Percentiles rank a stretch among this genome's conserved stretches.
These are phyloP conservation scores for Spathaspora sp. DNA, from an alignment of 1,139 yeast species.

Conservation along the genomic window DNA sequence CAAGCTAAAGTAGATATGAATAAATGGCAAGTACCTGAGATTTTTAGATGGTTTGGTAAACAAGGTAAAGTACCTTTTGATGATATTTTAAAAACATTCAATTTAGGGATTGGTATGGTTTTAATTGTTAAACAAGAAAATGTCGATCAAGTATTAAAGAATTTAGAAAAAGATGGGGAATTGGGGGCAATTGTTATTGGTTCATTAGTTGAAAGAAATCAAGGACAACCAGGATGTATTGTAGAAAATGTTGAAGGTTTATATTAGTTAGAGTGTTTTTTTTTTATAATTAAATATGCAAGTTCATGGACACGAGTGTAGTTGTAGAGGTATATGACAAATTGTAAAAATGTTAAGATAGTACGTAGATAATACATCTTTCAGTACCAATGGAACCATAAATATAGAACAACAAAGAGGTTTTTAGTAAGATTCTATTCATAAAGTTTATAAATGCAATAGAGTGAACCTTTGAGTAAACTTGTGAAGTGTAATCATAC, in stretches of 20 bases:
- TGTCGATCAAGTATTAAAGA: constrained; percentile 54
- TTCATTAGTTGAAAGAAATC: constrained; percentile 54
- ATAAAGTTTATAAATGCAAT: too few relatives aligned
- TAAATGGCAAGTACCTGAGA: constrained; percentile 81
- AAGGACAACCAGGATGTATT: constrained; percentile 61
- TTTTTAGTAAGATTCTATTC: too few relatives aligned
- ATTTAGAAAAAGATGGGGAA: constrained; percentile 68
- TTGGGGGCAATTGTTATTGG: constrained; percentile 74
- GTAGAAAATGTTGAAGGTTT: constrained; percentile 62
- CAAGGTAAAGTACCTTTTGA: constrained; percentile 85
- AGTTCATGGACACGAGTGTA: too few relatives aligned
- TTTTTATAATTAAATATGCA: neutral
- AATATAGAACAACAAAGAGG: too few relatives aligned
- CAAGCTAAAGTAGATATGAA: constrained; percentile 79
- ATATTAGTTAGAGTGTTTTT: constrained; percentile 35
- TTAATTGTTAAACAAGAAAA: constrained; percentile 69
- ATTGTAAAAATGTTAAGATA: too few relatives aligned
- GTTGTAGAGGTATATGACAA: too few relatives aligned
- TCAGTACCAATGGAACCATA: too few relatives aligned
- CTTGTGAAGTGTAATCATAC: too few relatives aligned
- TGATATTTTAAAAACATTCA: constrained; percentile 88
- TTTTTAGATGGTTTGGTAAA: constrained; percentile 91
- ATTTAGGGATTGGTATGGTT: constrained; percentile 97
- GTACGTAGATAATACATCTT: too few relatives aligned
- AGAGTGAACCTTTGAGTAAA: too few relatives aligned